Conservation (phyloP, 495 filamentous ascomycete species). For the Filosporella fistucella region DNA sequence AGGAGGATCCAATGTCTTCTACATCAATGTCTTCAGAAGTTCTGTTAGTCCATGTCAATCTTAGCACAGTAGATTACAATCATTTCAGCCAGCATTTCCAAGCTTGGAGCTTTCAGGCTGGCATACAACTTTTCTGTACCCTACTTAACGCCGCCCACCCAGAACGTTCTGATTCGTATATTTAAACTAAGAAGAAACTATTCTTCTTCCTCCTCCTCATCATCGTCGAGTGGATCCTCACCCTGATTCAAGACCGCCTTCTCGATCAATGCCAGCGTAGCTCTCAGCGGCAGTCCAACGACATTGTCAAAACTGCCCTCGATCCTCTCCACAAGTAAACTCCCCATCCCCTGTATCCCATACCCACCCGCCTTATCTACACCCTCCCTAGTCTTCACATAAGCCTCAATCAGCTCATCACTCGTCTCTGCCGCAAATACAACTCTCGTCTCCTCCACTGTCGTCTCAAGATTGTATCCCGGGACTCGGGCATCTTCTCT, state of each 20-base stretch:
- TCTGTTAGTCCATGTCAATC: too few species aligned
- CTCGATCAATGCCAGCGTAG: slow-evolving; percentile 79
- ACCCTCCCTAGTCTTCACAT: slow-evolving; percentile 88
- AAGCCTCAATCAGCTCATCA: slow-evolving; percentile 80
- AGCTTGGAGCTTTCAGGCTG: too few species aligned
- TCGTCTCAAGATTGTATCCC: slow-evolving; percentile 75
- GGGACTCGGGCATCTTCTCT: slow-evolving; percentile 69
- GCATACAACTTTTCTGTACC: too few species aligned
- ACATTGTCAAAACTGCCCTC: slow-evolving; percentile 94
- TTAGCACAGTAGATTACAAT: too few species aligned
- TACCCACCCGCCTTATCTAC: slow-evolving; percentile 97
- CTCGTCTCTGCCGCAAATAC: slow-evolving; percentile 67
- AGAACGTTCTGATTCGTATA: too few species aligned
- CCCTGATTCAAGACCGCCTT: slow-evolving; percentile 60
- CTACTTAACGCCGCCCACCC: too few species aligned
- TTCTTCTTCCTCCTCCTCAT: slow-evolving; percentile 17
- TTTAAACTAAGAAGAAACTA: too few species aligned
- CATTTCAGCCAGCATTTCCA: too few species aligned
- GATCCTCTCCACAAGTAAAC: slow-evolving; percentile 74
- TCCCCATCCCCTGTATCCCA: slow-evolving; percentile 85
- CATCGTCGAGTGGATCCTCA: slow-evolving; percentile 32
- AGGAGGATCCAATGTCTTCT: too few species aligned
- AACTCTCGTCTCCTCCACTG: slow-evolving; percentile 85
- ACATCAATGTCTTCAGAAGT: too few species aligned
- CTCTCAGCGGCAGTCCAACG: slow-evolving; percentile 83